A percentile compares a stretch with the other conserved stretches of the same genome.
Conservation (phyloP, 2,329 filamentous ascomycete species). For the Phialemoniopsis sp. region DNA sequence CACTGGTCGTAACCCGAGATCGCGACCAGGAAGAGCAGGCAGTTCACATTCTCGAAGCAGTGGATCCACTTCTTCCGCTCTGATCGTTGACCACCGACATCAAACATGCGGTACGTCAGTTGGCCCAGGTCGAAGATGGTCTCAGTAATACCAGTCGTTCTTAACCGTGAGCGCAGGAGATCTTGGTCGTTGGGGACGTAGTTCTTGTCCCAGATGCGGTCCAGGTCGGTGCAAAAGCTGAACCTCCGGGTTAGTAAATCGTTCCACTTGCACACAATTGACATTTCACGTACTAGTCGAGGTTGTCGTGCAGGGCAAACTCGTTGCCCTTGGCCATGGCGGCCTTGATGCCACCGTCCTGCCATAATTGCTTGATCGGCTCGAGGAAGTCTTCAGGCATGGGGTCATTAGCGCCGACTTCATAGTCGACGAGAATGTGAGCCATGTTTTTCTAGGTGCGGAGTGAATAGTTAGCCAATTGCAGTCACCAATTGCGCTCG, state of each 20-base stretch:
- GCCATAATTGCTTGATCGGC: conserved; percentile 83
- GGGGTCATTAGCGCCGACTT: conserved; percentile 76
- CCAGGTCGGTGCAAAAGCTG: conserved; percentile 80
- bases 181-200: conserved; percentile 94
- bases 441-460: conserved; percentile 66
- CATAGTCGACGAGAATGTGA: conserved; percentile 72
- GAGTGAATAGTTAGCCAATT: conserved; percentile 2
- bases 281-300: conserved; percentile 70
- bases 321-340: conserved; percentile 95
- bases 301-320: conserved; percentile 92
- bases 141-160: conserved; percentile 94
- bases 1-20: conserved; percentile 97
- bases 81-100: conserved; percentile 86
- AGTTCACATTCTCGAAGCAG: conserved; percentile 92
- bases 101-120: conserved; percentile 95
- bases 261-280: background rate
- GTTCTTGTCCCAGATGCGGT: conserved; percentile 68
- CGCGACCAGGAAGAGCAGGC: conserved; percentile 87
- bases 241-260: background rate
- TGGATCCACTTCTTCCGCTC: conserved; percentile 98
- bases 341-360: conserved; percentile 74
- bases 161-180: conserved; percentile 81
- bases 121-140: conserved; percentile 89
- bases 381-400: conserved; percentile 74
- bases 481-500: background rate